Evolutionary conservation across 2,329 filamentous ascomycete species (phyloP).

Genomic region (Alternaria hordeiaustralica): DNA sequence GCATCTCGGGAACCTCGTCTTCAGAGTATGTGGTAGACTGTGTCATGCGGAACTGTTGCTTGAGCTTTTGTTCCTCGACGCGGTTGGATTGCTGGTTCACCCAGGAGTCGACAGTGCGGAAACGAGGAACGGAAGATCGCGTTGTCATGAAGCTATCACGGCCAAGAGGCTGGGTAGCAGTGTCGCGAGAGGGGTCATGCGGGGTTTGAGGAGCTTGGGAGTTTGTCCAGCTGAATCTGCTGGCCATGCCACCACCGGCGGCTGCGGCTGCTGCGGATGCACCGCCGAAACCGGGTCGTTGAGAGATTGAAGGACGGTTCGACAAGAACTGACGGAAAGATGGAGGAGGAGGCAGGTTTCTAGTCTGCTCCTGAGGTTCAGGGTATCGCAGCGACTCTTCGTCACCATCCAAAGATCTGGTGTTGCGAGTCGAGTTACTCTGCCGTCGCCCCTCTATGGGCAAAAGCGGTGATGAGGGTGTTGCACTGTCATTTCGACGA

Average conservation of each 20-base stretch:
- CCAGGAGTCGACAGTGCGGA: slow-evolving; percentile 51
- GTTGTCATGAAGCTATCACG: slow-evolving; percentile 48
- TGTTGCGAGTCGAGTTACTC: slow-evolving; percentile 43
- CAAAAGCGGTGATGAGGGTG: slow-evolving; percentile 42
- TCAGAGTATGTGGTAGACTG: slow-evolving; percentile 35
- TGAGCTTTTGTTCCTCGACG: slow-evolving; percentile 45
- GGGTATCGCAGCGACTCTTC: slow-evolving; percentile 34
- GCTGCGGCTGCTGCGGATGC: slow-evolving; percentile 10
- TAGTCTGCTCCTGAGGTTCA: slow-evolving; percentile 22
- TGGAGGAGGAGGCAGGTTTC: slow-evolving; percentile 39
- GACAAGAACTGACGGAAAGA: slow-evolving; percentile 49
- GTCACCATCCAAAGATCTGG: slow-evolving; percentile 33
- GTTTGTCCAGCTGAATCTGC: slow-evolving; percentile 51
- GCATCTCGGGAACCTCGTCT: slow-evolving; percentile 24
- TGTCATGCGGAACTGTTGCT: slow-evolving; percentile 44
- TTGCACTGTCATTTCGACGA: slow-evolving; percentile 37
- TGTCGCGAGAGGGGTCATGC: slow-evolving; percentile 39
- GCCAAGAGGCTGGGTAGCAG: slow-evolving; percentile 26
- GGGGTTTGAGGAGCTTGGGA: slow-evolving; percentile 50
- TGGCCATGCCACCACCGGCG: slow-evolving; percentile 32
- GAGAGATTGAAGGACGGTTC: slow-evolving; percentile 43
- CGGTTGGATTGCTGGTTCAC: slow-evolving; percentile 49
- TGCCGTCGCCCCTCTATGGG: slow-evolving; percentile 32
- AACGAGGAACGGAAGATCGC: slow-evolving; percentile 47
- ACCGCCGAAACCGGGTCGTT: slow-evolving; percentile 32